Conservation (phyloP, 306 rosid species). For the Arachis hypogaea region DNA sequence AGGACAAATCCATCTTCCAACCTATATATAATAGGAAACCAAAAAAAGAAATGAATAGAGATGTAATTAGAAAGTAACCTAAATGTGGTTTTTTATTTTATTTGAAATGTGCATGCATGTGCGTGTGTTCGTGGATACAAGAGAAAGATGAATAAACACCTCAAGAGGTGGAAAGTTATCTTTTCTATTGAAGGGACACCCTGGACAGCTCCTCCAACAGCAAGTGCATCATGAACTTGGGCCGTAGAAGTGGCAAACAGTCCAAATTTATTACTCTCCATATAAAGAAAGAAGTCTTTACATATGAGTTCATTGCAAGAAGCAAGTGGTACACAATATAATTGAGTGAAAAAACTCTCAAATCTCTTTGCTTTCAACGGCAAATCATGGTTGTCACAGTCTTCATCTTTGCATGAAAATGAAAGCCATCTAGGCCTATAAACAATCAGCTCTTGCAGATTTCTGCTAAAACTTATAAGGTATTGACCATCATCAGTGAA, state of each 20-base stretch:
- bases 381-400: conserved; percentile 70
- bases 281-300: conserved; percentile 92
- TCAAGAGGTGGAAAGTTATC: conserved; percentile 87
- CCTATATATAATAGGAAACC: conserved; percentile 51
- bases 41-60: background rate
- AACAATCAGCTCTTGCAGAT: conserved; percentile 77
- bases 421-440: conserved; percentile 92
- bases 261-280: conserved; percentile 78
- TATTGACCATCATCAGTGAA: conserved; percentile 96
- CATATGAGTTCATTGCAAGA: conserved; percentile 85
- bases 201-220: conserved; percentile 81
- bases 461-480: conserved; percentile 88
- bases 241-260: conserved; percentile 89
- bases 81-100: conserved; percentile 11
- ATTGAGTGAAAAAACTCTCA: conserved; percentile 82
- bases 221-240: conserved; percentile 68
- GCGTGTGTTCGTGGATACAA: background rate
- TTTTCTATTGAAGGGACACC: conserved; percentile 89
- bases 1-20: conserved; percentile 83
- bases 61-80: conserved; percentile 5
- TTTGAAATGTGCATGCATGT: background rate
- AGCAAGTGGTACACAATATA: conserved; percentile 77
- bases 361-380: conserved; percentile 74
- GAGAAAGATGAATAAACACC: conserved; percentile 52
- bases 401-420: conserved; percentile 84